Evolutionary conservation across 2,329 filamentous ascomycete species (phyloP).

Genomic region (Calonectria multiphialidica): DNA sequence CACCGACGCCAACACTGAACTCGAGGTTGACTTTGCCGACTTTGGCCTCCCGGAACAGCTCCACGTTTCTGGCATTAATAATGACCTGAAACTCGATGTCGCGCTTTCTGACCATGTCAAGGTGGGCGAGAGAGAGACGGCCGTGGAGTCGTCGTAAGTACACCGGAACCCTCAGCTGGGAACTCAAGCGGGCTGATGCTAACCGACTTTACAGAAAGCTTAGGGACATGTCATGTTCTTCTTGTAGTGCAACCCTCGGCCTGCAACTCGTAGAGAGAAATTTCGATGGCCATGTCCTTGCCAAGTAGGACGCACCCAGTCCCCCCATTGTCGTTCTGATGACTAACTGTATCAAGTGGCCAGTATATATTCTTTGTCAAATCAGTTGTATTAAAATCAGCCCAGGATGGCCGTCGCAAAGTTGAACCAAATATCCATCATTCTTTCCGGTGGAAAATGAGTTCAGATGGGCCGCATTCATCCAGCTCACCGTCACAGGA

Average conservation of each 20-base stretch:
- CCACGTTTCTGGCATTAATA: slow-evolving; percentile 12
- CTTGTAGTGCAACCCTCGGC: slow-evolving; percentile 49
- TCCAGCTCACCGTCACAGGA: neutral
- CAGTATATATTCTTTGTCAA: slow-evolving; percentile 51
- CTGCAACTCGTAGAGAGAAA: slow-evolving; percentile 48
- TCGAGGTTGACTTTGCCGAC: slow-evolving; percentile 38
- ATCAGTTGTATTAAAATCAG: slow-evolving; percentile 43
- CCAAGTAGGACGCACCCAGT: slow-evolving; percentile 46
- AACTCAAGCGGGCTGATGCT: neutral
- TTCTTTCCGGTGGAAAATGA: slow-evolving; percentile 45
- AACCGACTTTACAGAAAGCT: slow-evolving; percentile 44
- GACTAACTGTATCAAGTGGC: slow-evolving; percentile 43
- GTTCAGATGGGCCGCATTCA: slow-evolving; percentile 16
- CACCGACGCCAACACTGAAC: slow-evolving; percentile 33
- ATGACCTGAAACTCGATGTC: slow-evolving; percentile 32
- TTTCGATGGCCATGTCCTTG: slow-evolving; percentile 51
- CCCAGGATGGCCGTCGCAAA: slow-evolving; percentile 34
- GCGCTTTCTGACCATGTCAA: slow-evolving; percentile 40
- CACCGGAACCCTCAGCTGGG: neutral
- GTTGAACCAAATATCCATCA: slow-evolving; percentile 49
- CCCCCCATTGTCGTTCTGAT: neutral
- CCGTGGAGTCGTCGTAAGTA: slow-evolving; percentile 52
- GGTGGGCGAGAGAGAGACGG: slow-evolving; percentile 48
- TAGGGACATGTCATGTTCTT: slow-evolving; percentile 50
- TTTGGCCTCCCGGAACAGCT: slow-evolving; percentile 45